Evolutionary conservation across 2,329 filamentous ascomycete species (phyloP).

Genomic region (Ploettnerulaceae sp.): DNA sequence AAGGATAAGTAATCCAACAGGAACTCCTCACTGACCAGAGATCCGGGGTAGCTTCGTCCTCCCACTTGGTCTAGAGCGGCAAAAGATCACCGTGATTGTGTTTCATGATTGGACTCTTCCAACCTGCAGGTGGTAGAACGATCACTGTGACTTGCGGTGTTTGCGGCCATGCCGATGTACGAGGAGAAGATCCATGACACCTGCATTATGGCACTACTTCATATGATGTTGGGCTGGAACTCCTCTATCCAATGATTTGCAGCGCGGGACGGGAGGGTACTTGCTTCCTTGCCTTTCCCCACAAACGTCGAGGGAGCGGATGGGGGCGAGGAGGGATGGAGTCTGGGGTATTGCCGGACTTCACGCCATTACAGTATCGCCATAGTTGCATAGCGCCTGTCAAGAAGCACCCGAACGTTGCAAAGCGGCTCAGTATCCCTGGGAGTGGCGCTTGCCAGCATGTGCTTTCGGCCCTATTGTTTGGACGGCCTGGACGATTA

Average conservation of each 20-base stretch:
- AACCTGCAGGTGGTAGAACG: background rate
- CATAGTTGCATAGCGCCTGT: background rate
- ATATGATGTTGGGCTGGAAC: no score
- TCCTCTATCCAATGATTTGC: background rate
- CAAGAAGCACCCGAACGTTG: constrained; percentile 3
- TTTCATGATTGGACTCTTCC: constrained; percentile 1
- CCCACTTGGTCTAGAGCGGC: background rate
- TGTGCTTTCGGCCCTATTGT: constrained; percentile 4
- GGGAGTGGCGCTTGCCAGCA: background rate
- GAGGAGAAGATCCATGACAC: constrained; percentile 3
- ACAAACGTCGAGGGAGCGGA: background rate
- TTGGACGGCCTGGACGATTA: no score
- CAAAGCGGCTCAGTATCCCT: background rate
- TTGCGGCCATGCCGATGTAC: background rate
- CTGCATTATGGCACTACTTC: background rate
- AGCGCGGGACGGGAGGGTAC: background rate
- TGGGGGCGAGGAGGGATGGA: background rate
- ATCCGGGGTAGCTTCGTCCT: background rate
- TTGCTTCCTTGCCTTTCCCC: background rate
- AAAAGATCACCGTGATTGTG: background rate
- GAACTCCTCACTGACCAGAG: background rate
- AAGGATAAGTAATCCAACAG: background rate
- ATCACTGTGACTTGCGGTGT: background rate
- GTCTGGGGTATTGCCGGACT: no score
- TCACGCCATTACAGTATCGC: background rate